Evolutionary conservation across 805 yeast genomes (phyloP), one percentile per base, ranked within the genome.

Genomic region (Starmera amethionina): DNA sequence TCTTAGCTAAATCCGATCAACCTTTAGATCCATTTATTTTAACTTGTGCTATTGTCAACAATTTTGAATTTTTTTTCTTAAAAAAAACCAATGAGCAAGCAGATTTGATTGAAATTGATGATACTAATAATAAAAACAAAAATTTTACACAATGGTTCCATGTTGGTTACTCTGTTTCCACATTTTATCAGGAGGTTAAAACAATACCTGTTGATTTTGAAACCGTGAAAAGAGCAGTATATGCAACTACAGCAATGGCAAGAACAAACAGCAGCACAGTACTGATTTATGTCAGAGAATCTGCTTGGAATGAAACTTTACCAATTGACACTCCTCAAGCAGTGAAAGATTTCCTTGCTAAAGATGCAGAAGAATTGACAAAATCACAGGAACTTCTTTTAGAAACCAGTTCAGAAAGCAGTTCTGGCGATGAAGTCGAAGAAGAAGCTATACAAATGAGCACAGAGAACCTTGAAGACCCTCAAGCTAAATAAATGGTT

Each of bases 321-420:
- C 40, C 42, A 1, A 34, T 41, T 2, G 42, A 43, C 0, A 36
- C 60, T 10, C 58, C 62, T 30, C 40, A 42, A 3, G 45, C 54
- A 10, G 49, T 65, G 14, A 40, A 42, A 29, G 51, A 48, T 3
- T 67, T 67, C 38, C 39, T 65, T 7, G 41, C 43, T 3, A 54
- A 48, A 32, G 72, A 67, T 31, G 32, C 34, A 3, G 43, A 37
- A 10, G 59, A 52, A n/a, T 33, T 54, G 36, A 41, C 25, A 10
- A 48, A 52, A 32, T 29, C 44, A 9, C 22, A 43, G 40, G 55
- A 52, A 37, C 27, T 52, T 27, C 32, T 52, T 37, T 36, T 73
- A 48, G 75, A 72, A 45, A 73, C 79, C 0, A 49, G 48, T 14
- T 46, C 72, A 12, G 58, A 56, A 2, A 50, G 56, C 9, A 49